Percentiles rank a stretch among this genome's conserved stretches.
Conservation (phyloP, 163 green algal species). For the Volvox carteri region DNA sequence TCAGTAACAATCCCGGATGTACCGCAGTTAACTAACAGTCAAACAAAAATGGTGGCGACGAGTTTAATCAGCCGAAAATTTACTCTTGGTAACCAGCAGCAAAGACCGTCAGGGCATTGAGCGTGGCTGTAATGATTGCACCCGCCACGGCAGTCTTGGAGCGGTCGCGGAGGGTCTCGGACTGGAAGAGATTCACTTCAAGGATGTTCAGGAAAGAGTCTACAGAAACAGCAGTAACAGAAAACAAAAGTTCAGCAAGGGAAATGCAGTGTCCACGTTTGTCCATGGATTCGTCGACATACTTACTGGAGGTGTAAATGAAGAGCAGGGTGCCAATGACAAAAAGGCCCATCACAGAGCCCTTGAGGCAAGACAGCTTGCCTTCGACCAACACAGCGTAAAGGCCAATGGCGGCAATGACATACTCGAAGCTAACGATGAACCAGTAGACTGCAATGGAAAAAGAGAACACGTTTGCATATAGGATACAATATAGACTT, state of each 20-base stretch:
- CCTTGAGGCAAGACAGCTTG: neutral
- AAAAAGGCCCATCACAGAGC: slow-evolving; percentile 34
- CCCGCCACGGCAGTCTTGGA: slow-evolving; percentile 42
- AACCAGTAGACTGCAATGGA: slow-evolving; percentile 37
- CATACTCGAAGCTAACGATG: slow-evolving; percentile 17
- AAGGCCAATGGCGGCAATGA: slow-evolving; percentile 1
- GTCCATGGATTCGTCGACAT: neutral
- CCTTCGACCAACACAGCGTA: slow-evolving; percentile 12
- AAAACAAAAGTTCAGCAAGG: too few species aligned
- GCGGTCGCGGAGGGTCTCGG: slow-evolving; percentile 28
- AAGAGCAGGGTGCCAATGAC: slow-evolving; percentile 46
- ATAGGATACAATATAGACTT: neutral
- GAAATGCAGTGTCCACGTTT: too few species aligned
- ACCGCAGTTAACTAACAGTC: too few species aligned
- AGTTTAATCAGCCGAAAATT: too few species aligned
- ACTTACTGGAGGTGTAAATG: slow-evolving; percentile 49
- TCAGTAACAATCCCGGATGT: too few species aligned
- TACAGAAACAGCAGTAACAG: neutral
- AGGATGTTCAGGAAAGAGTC: slow-evolving; percentile 30
- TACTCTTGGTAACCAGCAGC: slow-evolving; percentile 1
- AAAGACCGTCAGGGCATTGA: slow-evolving; percentile 15
- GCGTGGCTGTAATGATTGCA: slow-evolving; percentile 25
- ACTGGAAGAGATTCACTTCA: slow-evolving; percentile 28
- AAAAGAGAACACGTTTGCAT: neutral
- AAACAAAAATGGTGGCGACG: too few species aligned